Percentiles rank a stretch among this genome's conserved stretches.
These are phyloP conservation scores for Lunularia cruciata DNA, from an alignment of 225 moss, liverwort and hornwort species.

Conservation along the genomic window DNA sequence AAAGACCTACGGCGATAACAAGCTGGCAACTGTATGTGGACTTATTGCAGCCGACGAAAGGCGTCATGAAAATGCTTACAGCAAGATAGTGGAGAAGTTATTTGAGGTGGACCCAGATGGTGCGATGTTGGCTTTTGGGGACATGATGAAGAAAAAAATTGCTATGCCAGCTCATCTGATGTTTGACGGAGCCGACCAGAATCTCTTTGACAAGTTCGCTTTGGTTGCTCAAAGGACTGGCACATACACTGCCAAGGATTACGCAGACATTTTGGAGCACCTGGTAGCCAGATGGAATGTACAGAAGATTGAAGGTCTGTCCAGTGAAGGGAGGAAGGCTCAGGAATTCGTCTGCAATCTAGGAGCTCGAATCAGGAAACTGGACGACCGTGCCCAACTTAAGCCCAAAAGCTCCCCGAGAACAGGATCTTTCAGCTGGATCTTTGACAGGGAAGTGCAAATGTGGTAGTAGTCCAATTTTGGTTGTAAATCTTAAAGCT, in stretches of 20 bases:
- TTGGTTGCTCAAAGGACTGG: slow-evolving; percentile 69
- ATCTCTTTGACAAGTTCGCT: slow-evolving; percentile 57
- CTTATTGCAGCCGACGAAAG: slow-evolving; percentile 69
- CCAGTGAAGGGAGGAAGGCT: slow-evolving; percentile 50
- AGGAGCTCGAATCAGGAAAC: slow-evolving; percentile 62
- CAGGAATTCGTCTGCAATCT: slow-evolving; percentile 63
- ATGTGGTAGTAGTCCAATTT: slow-evolving; percentile 35
- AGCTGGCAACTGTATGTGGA: slow-evolving; percentile 64
- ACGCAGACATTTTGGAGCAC: slow-evolving; percentile 77
- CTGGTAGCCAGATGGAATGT: slow-evolving; percentile 70
- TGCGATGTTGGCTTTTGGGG: slow-evolving; percentile 66
- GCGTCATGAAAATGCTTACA: slow-evolving; percentile 67
- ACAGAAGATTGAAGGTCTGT: slow-evolving; percentile 46
- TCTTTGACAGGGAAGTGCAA: slow-evolving; percentile 69
- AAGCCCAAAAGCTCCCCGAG: slow-evolving; percentile 62
- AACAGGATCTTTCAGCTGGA: slow-evolving; percentile 60
- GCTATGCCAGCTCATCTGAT: slow-evolving; percentile 73
- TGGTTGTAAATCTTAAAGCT: neutral
- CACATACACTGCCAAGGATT: slow-evolving; percentile 68
- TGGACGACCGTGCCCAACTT: slow-evolving; percentile 57
- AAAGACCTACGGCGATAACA: slow-evolving; percentile 61
- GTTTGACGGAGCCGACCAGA: slow-evolving; percentile 58
- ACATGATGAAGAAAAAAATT: slow-evolving; percentile 78
- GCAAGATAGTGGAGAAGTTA: slow-evolving; percentile 73
- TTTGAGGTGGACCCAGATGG: slow-evolving; percentile 74